Conservation (phyloP, 2,329 filamentous ascomycete species). For the Neoscytalidium dimidiatum region DNA sequence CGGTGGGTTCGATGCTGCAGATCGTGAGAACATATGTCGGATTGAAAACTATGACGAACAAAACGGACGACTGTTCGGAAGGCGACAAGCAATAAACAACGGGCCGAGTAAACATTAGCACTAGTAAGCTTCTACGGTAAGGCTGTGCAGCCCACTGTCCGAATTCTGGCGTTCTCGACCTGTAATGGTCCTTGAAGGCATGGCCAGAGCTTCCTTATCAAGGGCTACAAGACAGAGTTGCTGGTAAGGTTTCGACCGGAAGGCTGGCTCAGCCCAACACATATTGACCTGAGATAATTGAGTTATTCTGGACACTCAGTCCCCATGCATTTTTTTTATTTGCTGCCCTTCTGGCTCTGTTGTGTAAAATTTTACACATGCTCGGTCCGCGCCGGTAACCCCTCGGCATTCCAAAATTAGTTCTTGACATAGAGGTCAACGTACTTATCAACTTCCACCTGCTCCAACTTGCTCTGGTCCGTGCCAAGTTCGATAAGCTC, state of each 20-base stretch:
- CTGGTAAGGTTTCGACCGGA: not conserved
- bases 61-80: no score
- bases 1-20: no score
- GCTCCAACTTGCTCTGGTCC: conserved; percentile 73
- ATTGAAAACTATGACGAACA: not conserved
- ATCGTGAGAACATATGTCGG: no score
- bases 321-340: not conserved
- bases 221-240: not conserved
- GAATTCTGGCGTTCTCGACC: not conserved
- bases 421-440: conserved; percentile 78
- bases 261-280: not conserved
- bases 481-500: conserved; percentile 79
- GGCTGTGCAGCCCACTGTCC: not conserved
- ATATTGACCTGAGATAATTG: not conserved
- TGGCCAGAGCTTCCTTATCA: not conserved
- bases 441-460: conserved; percentile 86
- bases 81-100: no score
- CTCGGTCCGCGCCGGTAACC: not conserved
- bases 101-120: not conserved
- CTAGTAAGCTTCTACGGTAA: not conserved
- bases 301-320: not conserved
- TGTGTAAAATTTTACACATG: no score
- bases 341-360: not conserved
- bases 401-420: conserved; percentile 22
- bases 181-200: not conserved